Evolutionary conservation across 2,329 filamentous ascomycete genomes (phyloP).

Genomic region (Paraphaeosphaeria sporulosa): DNA sequence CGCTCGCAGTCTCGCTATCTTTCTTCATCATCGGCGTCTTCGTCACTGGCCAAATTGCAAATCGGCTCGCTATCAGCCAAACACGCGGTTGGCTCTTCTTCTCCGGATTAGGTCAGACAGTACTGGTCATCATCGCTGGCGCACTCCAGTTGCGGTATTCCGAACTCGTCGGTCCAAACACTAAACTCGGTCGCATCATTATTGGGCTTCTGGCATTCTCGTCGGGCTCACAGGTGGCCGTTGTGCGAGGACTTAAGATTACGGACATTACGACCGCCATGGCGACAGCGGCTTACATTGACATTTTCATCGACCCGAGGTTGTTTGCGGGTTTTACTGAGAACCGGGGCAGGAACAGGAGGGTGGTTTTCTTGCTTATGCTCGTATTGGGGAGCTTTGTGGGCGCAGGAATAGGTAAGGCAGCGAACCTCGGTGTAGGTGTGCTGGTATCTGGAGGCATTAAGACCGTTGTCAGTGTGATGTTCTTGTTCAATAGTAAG

Average conservation of each 20-base stretch:
- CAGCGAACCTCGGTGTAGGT: background rate
- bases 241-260: background rate
- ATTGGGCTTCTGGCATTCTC: too few species aligned
- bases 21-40: too few species aligned
- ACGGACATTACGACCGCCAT: slow-evolving; percentile 14
- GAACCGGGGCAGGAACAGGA: slow-evolving; percentile 15
- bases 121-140: too few species aligned
- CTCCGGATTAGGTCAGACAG: too few species aligned
- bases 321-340: background rate
- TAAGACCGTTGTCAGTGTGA: background rate
- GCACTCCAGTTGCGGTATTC: too few species aligned
- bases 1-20: too few species aligned
- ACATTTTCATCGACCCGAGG: slow-evolving; percentile 15
- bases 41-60: too few species aligned
- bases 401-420: slow-evolving; percentile 3
- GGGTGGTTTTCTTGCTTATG: slow-evolving; percentile 11
- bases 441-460: slow-evolving; percentile 3
- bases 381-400: slow-evolving; percentile 15
- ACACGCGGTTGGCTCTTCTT: too few species aligned
- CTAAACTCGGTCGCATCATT: too few species aligned
- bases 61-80: too few species aligned
- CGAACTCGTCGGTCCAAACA: too few species aligned
- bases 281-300: slow-evolving; percentile 18
- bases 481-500: background rate
- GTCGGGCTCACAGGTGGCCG: too few species aligned